Conservation (phyloP, 2,329 filamentous ascomycete genomes). For the Xylaria sp. region DNA sequence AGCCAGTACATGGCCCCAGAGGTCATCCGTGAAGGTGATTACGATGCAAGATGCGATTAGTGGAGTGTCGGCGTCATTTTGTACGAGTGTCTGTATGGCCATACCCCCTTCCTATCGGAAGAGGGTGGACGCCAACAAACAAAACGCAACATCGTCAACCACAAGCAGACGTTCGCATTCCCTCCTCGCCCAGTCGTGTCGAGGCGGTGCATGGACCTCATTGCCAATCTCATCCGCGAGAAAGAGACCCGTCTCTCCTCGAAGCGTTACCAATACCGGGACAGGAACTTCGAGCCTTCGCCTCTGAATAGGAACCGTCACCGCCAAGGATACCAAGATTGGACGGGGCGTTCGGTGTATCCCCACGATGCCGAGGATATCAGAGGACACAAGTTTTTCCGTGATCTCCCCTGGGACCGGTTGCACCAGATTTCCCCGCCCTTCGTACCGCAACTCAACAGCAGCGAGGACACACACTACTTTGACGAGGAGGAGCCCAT, state of each 20-base stretch:
- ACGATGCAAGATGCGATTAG: constrained; percentile 94
- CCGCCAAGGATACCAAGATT: constrained; percentile 33
- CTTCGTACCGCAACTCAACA: constrained; percentile 73
- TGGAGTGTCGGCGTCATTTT: constrained; percentile 96
- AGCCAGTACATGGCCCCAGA: constrained; percentile 99
- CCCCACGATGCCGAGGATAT: constrained; percentile 86
- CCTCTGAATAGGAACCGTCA: constrained; percentile 31
- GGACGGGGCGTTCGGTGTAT: constrained; percentile 67
- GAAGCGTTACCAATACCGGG: constrained; percentile 70
- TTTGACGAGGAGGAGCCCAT: constrained; percentile 83
- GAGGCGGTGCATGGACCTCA: constrained; percentile 74
- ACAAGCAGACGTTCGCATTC: constrained; percentile 71
- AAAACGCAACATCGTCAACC: constrained; percentile 81
- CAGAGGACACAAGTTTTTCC: constrained; percentile 86
- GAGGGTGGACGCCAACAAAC: constrained; percentile 74
- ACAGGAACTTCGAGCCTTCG: constrained; percentile 42
- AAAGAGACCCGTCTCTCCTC: constrained; percentile 78
- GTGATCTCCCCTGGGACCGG: constrained; percentile 74
- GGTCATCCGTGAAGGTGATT: constrained; percentile 77
- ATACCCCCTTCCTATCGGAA: constrained; percentile 85
- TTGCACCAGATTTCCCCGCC: constrained; percentile 74
- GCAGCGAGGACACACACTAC: constrained; percentile 78
- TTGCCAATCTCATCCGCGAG: constrained; percentile 71
- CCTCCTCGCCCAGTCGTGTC: constrained; percentile 69
- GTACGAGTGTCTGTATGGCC: constrained; percentile 91